Percentiles rank a stretch among this genome's conserved stretches.
Conservation (phyloP, 306 rosid species). For the Biancaea sappan region DNA sequence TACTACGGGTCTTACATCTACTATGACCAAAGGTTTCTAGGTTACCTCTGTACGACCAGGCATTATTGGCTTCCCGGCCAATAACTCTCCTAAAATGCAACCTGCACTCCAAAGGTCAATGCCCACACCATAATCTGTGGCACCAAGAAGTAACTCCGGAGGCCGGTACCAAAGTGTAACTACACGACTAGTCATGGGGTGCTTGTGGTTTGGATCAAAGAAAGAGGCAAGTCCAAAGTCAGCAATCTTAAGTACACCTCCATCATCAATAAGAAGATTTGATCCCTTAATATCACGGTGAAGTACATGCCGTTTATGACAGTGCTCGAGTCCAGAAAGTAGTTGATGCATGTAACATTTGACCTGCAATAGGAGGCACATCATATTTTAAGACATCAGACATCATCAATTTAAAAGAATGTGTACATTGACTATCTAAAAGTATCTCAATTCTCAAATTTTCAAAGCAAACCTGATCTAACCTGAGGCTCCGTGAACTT, state of each 20-base stretch:
- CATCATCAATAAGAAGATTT: slow-evolving; percentile 79
- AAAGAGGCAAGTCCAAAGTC: slow-evolving; percentile 89
- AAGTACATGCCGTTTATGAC: slow-evolving; percentile 79
- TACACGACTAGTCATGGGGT: slow-evolving; percentile 92
- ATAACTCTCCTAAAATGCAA: slow-evolving; percentile 91
- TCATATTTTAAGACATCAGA: slow-evolving; percentile 32
- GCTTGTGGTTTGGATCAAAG: slow-evolving; percentile 80
- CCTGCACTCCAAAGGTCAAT: slow-evolving; percentile 98
- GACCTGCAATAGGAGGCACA: slow-evolving; percentile 56
- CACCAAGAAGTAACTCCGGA: slow-evolving; percentile 94
- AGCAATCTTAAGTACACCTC: slow-evolving; percentile 83
- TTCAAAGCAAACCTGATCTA: slow-evolving; percentile 49
- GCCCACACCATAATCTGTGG: slow-evolving; percentile 83
- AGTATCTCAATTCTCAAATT: slow-evolving; percentile 30
- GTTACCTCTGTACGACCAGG: slow-evolving; percentile 98
- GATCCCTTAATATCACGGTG: slow-evolving; percentile 98
- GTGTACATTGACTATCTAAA: slow-evolving; percentile 16
- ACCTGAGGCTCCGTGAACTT: slow-evolving; percentile 95
- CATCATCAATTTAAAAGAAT: slow-evolving; percentile 26
- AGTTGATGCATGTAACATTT: slow-evolving; percentile 91
- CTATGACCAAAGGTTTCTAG: not conserved
- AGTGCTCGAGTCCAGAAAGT: slow-evolving; percentile 91
- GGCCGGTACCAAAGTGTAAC: slow-evolving; percentile 97
- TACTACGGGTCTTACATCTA: not conserved
- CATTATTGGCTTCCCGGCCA: slow-evolving; percentile 93